Evolutionary conservation across 2,329 filamentous ascomycete species (phyloP), one percentile per base, ranked within the genome.

Genomic region (Pseudogymnoascus sp.): DNA sequence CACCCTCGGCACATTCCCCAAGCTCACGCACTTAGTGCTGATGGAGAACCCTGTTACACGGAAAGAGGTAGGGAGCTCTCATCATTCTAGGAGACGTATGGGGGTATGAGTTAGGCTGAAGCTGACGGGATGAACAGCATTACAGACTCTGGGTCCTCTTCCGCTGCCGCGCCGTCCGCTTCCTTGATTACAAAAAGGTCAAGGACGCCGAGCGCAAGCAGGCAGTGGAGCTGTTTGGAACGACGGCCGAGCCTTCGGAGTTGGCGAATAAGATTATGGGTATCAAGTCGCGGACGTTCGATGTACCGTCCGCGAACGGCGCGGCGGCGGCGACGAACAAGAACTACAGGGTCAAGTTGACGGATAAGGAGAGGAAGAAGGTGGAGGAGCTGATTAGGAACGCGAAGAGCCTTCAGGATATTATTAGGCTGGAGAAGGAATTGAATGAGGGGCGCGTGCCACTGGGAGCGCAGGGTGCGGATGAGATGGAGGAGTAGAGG

Each of bases 141-240:
- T 99, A 97, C 78, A 88, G 94, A 61, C 88, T 89, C 74, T 99
- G 91, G 88, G 79, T 96, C 28, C 84, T 99, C 64, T 97, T 90
- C 89, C 85, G 88, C 66, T 91, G 89, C 73, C 92, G 91, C 0
- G 83, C 82, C 4, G 86, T 99, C 45, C 87, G 93, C 49, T 97
- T 96, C 76, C 82, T 99, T 58, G 94, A 99, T 76, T 97, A 91
- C 74, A 82, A 86, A 69, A 96, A 96, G 76, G 92, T 99, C 59
- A 95, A 91, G 76, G 85, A 94, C 66, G 86, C 83, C 0, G 94
- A 99, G 80, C 85, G 92, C 49, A 78, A 84, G 66, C 84, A 86
- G 69, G 91, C 91, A 0, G 80, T 77, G 16, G 88, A 93, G 75
- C 80, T 99, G 2, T 97, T 97, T 71, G 95, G 95, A 60, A 91